A percentile compares a stretch with the other conserved stretches of the same genome.
phyloP scores from a whole-genome alignment of 495 filamentous ascomycete genomes.

The Pseudoneurospora amorphoporcata region DNA sequence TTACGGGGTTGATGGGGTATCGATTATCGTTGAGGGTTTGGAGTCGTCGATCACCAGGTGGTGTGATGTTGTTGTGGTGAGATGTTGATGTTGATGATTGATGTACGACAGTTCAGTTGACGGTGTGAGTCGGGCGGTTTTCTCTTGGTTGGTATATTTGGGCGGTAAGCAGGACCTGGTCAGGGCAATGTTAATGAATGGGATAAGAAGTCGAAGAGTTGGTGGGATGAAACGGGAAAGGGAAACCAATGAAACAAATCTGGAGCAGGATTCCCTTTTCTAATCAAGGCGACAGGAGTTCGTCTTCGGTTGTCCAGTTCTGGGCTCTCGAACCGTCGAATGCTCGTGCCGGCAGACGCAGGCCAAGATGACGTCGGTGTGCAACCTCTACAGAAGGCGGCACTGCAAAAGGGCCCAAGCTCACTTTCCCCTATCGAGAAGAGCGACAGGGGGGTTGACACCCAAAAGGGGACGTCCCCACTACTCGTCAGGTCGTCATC shows the following conservation, averaged over 20 bases:
- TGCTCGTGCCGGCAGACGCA: background rate
- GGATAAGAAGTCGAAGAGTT: background rate
- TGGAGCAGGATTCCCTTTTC: constrained; percentile 5
- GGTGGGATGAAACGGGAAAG: background rate
- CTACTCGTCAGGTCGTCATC: background rate
- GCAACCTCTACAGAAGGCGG: constrained; percentile 3
- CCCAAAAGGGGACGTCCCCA: background rate
- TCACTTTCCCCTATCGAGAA: background rate
- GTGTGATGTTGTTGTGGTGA: background rate
- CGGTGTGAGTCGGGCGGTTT: background rate
- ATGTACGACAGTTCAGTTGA: background rate
- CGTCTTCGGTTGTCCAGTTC: background rate
- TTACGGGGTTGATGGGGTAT: background rate
- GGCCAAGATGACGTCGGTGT: constrained; percentile 18
- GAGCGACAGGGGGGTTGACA: background rate
- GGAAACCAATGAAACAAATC: background rate
- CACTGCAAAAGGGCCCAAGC: background rate
- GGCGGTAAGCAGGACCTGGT: background rate
- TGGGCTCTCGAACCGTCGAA: background rate
- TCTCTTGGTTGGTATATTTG: background rate
- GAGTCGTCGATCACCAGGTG: background rate
- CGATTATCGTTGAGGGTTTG: background rate
- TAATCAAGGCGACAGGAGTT: constrained; percentile 6
- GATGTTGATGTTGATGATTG: background rate
- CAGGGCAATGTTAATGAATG: background rate